Conservation (phyloP, 2,329 filamentous ascomycete genomes). For the Colletotrichum echinochloae region DNA sequence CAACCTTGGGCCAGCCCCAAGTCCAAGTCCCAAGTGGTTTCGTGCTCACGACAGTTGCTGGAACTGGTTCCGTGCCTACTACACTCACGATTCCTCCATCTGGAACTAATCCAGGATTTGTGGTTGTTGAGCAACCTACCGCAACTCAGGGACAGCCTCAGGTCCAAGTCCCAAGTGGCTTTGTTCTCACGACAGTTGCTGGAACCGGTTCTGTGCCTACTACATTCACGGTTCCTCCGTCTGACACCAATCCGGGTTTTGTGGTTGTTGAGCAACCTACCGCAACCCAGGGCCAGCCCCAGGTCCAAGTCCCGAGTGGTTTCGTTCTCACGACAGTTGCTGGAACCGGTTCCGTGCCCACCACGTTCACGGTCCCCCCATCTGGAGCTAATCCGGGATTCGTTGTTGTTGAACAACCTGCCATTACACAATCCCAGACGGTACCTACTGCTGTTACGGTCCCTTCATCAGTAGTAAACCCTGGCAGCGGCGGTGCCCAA, state of each 20-base stretch:
- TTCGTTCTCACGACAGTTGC: neutral
- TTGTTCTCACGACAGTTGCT: neutral
- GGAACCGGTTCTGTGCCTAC: too few species aligned
- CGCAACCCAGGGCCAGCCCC: neutral
- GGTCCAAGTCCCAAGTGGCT: neutral
- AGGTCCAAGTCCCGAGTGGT: too few species aligned
- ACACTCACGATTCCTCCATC: slow-evolving; percentile 7
- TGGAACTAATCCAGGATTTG: slow-evolving; percentile 5
- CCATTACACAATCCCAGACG: neutral
- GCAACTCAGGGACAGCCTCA: neutral
- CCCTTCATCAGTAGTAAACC: too few species aligned
- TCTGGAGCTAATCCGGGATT: slow-evolving; percentile 10
- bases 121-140: neutral
- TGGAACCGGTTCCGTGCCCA: neutral
- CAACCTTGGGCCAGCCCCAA: neutral
- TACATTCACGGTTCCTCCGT: slow-evolving; percentile 3
- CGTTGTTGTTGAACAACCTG: slow-evolving; percentile 4
- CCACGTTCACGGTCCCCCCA: neutral
- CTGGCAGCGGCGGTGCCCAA: too few species aligned
- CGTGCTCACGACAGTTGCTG: neutral
- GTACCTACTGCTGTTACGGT: too few species aligned
- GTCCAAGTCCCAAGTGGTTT: neutral
- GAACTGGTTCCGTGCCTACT: too few species aligned
- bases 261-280: slow-evolving; percentile 2
- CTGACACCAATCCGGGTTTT: slow-evolving; percentile 5